These are phyloP conservation scores for Beauveria pseudobassiana DNA, from an alignment of 2,329 filamentous ascomycete genomes.

Conservation along the genomic window DNA sequence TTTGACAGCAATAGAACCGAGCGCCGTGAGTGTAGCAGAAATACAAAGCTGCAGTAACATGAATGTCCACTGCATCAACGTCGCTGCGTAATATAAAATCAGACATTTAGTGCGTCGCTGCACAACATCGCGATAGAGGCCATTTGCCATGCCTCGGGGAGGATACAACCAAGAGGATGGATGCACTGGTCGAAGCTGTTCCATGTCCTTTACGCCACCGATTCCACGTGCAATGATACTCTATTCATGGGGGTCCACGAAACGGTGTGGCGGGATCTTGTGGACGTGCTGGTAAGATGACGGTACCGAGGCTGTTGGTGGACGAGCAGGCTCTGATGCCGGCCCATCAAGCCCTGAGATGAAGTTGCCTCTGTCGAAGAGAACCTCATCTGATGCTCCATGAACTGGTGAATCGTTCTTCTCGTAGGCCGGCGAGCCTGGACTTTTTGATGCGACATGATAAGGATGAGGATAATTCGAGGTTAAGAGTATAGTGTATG, in stretches of 20 bases:
- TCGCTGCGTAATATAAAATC: conserved; percentile 36
- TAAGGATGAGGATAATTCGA: background rate
- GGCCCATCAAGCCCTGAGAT: background rate
- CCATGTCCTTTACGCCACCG: conserved; percentile 38
- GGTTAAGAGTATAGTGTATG: background rate
- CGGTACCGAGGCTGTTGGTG: background rate
- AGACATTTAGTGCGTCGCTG: conserved; percentile 36
- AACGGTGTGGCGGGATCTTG: conserved; percentile 25
- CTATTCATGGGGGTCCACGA: conserved; percentile 39
- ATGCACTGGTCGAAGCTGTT: conserved; percentile 34
- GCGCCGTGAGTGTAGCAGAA: conserved; percentile 41
- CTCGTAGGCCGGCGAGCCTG: background rate
- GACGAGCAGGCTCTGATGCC: background rate
- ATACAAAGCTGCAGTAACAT: conserved; percentile 43
- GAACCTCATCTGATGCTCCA: conserved; percentile 1
- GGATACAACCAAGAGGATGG: conserved; percentile 38
- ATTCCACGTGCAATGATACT: conserved; percentile 38
- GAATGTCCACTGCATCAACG: conserved; percentile 35
- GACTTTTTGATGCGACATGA: background rate
- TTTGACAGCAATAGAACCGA: conserved; percentile 34
- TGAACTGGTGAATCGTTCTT: background rate
- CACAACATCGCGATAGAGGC: conserved; percentile 43
- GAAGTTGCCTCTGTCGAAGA: conserved; percentile 8
- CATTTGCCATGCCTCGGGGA: conserved; percentile 37
- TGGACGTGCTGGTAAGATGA: conserved; percentile 12